These are phyloP conservation scores for Trichoderma sp. DNA, from an alignment of 2,329 filamentous ascomycete genomes.

Conservation along the genomic window DNA sequence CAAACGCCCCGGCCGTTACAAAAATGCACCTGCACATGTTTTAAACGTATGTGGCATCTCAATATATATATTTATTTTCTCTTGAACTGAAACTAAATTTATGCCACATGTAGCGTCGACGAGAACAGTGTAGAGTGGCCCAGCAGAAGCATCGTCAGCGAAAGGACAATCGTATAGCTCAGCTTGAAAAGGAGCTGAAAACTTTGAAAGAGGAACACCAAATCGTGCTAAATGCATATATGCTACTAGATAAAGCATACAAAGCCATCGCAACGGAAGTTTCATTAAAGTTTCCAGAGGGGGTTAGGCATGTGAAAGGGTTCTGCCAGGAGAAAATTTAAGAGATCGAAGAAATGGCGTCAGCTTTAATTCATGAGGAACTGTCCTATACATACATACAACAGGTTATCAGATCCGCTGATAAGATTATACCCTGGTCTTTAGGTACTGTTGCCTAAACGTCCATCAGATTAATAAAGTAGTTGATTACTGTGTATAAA, in stretches of 20 bases:
- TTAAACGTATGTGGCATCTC: not conserved
- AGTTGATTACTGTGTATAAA: no score
- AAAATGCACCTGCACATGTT: not conserved
- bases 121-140: not conserved
- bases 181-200: not conserved
- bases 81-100: not conserved
- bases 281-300: not conserved
- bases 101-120: not conserved
- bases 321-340: no score
- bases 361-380: no score
- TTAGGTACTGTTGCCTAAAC: no score
- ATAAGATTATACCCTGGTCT: no score
- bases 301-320: no score
- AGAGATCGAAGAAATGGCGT: no score
- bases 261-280: not conserved
- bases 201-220: not conserved
- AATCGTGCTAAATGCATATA: not conserved
- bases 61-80: not conserved
- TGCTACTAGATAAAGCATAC: not conserved
- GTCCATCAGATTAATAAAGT: no score
- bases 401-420: no score
- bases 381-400: no score
- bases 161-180: not conserved
- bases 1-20: not conserved
- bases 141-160: not conserved